Base-by-base conservation (phyloP, 805 yeast species). In the Metschnikowia gelsemii region DNA sequence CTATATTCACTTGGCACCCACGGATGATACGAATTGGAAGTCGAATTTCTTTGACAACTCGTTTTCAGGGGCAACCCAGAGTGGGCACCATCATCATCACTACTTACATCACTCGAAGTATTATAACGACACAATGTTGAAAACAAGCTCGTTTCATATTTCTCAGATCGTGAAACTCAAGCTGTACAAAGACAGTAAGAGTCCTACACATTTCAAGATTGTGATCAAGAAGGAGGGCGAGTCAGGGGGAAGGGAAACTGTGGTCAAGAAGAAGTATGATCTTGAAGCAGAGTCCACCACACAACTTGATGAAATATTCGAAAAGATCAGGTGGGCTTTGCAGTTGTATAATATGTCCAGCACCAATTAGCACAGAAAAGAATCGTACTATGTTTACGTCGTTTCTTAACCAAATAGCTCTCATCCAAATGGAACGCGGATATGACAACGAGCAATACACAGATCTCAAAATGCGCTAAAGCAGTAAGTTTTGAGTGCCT, bases 101-200 rank as follows among this genome's bases (percentile, higher is more conserved):
- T 67, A 66, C 37, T 65, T 65, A 46, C 66, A 66, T 47, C 68
- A 69, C 46, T 56, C 64, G 36, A 67, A 64, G 45, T 64, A 63
- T 43, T 64, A 70, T 45, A 66, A 87, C 76, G 79, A 84, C 54
- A 93, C 84, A 58, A 68, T 73, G 61, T 77, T 84, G 51, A 90
- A 90, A 57, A 90, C 96, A 0, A 80, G 89, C 12, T 84, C 95
- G 0, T 87, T 91, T 60, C 95, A 89, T 56, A 79, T 89, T 8
- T 78, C 85, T 14, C 95, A 87, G 55, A 79, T 91, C 18, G 61
- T 79, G 13, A 78, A 80, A 43, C 75, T 87, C 47, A 89, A 89
- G 56, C 93, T 83, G 57, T 84, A 88, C 37, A 71, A 76, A 27
- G 56, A 58, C 33, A 52, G 63, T 32, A 84, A 87, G 52, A 78